These are phyloP conservation scores for Haplosporangium gracile DNA, from an alignment of 192 early-diverging fungal species.

Conservation along the genomic window DNA sequence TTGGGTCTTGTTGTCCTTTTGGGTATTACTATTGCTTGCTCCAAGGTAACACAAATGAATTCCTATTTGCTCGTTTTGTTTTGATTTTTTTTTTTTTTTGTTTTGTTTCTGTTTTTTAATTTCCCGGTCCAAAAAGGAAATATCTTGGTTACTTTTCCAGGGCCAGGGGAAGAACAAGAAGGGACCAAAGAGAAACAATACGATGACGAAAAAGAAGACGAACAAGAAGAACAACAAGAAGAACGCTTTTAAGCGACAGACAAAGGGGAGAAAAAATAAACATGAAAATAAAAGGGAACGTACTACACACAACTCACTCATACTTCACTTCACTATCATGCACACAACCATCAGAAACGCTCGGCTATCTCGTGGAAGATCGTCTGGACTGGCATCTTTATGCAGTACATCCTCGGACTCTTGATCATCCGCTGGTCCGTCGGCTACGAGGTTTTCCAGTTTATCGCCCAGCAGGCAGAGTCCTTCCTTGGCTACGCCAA, in stretches of 20 bases:
- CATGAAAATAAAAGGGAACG: not conserved
- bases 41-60: slow-evolving; percentile 53
- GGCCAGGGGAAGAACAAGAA: too few species aligned
- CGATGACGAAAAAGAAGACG: too few species aligned
- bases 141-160: too few species aligned
- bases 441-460: slow-evolving; percentile 81
- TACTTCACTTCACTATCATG: not conserved
- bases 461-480: slow-evolving; percentile 66
- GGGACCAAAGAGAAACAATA: too few species aligned
- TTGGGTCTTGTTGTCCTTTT: slow-evolving; percentile 77
- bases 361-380: slow-evolving; percentile 81
- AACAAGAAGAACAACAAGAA: not conserved
- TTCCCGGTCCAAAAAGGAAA: not conserved
- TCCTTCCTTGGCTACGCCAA: slow-evolving; percentile 74
- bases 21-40: slow-evolving; percentile 60
- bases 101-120: not conserved
- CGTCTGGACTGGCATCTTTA: slow-evolving; percentile 75
- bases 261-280: not conserved
- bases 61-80: not conserved
- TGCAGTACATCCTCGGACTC: slow-evolving; percentile 86
- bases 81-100: not conserved
- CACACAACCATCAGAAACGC: slow-evolving; percentile 54
- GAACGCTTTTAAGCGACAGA: not conserved
- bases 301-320: not conserved
- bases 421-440: slow-evolving; percentile 79